These are phyloP conservation scores for Heimioporus sp. DNA, from an alignment of 768 basidiomycete species.

Conservation along the genomic window DNA sequence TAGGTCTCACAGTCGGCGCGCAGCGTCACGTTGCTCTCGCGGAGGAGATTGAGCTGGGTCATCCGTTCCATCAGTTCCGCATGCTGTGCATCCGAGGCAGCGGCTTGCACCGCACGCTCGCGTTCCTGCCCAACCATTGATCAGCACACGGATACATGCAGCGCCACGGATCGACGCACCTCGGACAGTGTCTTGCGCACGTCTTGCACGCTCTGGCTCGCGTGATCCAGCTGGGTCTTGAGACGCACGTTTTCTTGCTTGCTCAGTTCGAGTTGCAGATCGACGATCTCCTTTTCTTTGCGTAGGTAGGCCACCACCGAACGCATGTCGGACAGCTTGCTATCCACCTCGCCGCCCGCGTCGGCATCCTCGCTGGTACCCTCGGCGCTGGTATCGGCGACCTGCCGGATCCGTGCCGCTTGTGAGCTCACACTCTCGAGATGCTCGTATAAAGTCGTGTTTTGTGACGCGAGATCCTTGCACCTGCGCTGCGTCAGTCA, in stretches of 20 bases:
- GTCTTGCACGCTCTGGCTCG: slow-evolving; percentile 68
- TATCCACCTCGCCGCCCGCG: slow-evolving; percentile 50
- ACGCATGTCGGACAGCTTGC: slow-evolving; percentile 69
- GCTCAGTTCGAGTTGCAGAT: slow-evolving; percentile 81
- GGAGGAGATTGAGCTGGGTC: slow-evolving; percentile 79
- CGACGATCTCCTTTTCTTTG: slow-evolving; percentile 90
- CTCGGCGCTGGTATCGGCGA: slow-evolving; percentile 51
- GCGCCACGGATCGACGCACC: slow-evolving; percentile 35
- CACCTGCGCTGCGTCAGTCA: slow-evolving; percentile 40
- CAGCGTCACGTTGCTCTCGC: slow-evolving; percentile 86
- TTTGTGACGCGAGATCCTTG: slow-evolving; percentile 75
- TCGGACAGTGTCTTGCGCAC: slow-evolving; percentile 68
- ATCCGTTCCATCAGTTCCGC: slow-evolving; percentile 83
- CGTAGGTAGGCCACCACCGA: slow-evolving; percentile 79
- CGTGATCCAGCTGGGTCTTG: slow-evolving; percentile 72
- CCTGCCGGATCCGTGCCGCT: slow-evolving; percentile 75
- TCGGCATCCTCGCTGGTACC: slow-evolving; percentile 44
- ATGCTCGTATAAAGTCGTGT: slow-evolving; percentile 75
- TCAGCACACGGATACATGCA: background rate
- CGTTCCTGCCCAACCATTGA: slow-evolving; percentile 56
- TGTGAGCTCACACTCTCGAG: slow-evolving; percentile 82
- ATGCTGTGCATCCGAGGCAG: slow-evolving; percentile 75
- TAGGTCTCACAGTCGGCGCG: slow-evolving; percentile 75
- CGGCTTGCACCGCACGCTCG: slow-evolving; percentile 68
- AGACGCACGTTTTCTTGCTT: slow-evolving; percentile 72